Base-by-base conservation (phyloP, 163 green algal species). In the Scenedesmus sp. region DNA sequence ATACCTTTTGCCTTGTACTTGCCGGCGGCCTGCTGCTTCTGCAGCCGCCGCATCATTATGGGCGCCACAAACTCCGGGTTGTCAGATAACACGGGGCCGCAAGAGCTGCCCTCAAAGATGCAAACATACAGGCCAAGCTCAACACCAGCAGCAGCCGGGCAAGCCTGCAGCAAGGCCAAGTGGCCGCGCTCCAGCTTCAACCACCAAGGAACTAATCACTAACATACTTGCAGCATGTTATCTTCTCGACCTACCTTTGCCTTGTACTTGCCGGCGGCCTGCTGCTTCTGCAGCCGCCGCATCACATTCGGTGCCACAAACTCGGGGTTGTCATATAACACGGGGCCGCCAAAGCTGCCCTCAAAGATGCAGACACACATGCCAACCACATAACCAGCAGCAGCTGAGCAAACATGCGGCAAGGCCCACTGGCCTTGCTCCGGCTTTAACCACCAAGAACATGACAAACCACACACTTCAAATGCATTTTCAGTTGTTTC, bases 221-320 rank as follows among this genome's bases (percentile, higher is more conserved):
- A 46, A 46, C 34, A 46, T 46, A 46, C 34, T 46, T 46, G 34
- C 34, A 46, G 34, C 34, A 46, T 46, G 34, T 46, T 46, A 46
- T 46, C 34, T 16, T 82, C 64, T 4, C 67, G 46, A 5, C 70
- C 52, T 54, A 96, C 94, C 93, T 96, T 97, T 73, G 79, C 26
- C 2, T 57, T 87, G 86, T 98, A 98, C 94, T 97, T 97, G 84
- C 94, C 93, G 3, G 95, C 92, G 70, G 93, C 90, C 86, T 93
- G 66, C 56, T 92, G 92, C 94, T 97, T 98, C 10, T 96, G 57
- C 66, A 90, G 34, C 10, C 67, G 67, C 10, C 91, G 90, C 81
- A 98, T 93, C 66, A 94, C 94, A 92, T 99, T 99, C 59, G 98
- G 98, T 1, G 97, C 99, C 15, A 99, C 96, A 93, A 98, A 99